Conservation (phyloP, 495 filamentous ascomycete species). For the Talaromyces ruber region DNA sequence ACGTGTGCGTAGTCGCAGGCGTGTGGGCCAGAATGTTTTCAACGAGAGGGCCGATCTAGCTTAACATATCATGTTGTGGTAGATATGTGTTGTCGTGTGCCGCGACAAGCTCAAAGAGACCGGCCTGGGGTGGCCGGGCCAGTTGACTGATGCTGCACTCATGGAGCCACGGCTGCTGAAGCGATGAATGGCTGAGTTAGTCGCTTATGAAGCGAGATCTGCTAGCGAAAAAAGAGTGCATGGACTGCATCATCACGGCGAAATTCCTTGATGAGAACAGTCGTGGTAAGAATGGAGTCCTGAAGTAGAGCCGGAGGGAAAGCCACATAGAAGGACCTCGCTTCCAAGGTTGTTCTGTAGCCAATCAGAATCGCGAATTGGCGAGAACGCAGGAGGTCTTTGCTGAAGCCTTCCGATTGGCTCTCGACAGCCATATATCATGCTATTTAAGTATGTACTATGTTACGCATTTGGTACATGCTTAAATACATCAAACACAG, state of each 20-base stretch:
- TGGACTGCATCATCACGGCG: neutral
- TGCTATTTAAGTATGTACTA: neutral
- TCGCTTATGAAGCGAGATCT: neutral
- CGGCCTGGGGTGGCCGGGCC: neutral
- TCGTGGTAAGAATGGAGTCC: neutral
- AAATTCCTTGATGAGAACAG: neutral
- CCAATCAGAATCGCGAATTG: constrained; percentile 31
- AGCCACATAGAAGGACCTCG: neutral
- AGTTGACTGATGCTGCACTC: neutral
- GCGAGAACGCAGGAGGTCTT: constrained; percentile 20
- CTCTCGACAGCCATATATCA: neutral
- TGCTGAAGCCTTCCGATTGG: neutral
- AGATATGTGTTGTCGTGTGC: neutral
- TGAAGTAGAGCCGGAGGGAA: neutral
- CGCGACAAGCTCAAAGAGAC: neutral
- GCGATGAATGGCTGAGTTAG: neutral
- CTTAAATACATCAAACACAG: neutral
- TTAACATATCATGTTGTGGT: neutral
- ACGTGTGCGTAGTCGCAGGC: neutral
- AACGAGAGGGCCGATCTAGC: neutral
- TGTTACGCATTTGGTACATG: neutral
- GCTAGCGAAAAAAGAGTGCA: neutral
- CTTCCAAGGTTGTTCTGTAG: neutral
- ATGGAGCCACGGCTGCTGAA: neutral
- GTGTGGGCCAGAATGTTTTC: neutral